These are phyloP conservation scores for Colletotrichum eleusines DNA, from an alignment of 2,329 filamentous ascomycete genomes.

Conservation along the genomic window DNA sequence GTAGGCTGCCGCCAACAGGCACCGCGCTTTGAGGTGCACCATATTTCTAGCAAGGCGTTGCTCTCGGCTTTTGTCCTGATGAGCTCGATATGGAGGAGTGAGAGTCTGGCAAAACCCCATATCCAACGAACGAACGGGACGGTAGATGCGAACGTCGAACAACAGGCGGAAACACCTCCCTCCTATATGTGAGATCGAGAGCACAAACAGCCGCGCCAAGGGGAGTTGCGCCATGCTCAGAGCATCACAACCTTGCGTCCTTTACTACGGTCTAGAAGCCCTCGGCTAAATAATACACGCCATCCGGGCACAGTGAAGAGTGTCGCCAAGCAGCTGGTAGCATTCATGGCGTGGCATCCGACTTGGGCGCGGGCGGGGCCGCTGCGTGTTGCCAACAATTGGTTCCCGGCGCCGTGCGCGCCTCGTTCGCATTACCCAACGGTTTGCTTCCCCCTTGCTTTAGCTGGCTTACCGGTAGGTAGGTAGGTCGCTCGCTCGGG, in stretches of 20 bases:
- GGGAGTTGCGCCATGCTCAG: constrained; percentile 10
- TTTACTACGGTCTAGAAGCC: not conserved
- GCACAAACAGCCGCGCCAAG: not conserved
- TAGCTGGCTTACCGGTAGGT: not conserved
- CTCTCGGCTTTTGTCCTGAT: not conserved
- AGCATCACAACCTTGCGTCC: not conserved
- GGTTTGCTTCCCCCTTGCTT: constrained; percentile 8
- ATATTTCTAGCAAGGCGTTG: constrained; percentile 35
- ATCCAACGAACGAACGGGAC: not conserved
- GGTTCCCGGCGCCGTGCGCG: constrained; percentile 14
- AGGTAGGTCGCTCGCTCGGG: not conserved
- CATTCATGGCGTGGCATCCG: constrained; percentile 2
- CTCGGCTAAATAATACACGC: constrained; percentile 6
- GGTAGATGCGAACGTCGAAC: not conserved
- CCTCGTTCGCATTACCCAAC: constrained; percentile 35
- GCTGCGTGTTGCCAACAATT: constrained; percentile 26
- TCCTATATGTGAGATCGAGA: constrained; percentile 33
- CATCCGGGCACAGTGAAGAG: constrained; percentile 1
- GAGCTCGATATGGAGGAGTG: not conserved
- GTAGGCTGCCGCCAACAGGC: constrained; percentile 40
- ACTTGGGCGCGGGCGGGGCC: constrained; percentile 8
- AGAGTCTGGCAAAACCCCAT: not conserved
- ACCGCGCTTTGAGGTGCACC: constrained; percentile 38
- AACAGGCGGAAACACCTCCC: constrained; percentile 8
- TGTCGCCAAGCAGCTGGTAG: constrained; percentile 19